Evolutionary conservation across 805 yeast genomes (phyloP), one percentile per base, ranked within the genome.

Genomic region (Candida ortonii): DNA sequence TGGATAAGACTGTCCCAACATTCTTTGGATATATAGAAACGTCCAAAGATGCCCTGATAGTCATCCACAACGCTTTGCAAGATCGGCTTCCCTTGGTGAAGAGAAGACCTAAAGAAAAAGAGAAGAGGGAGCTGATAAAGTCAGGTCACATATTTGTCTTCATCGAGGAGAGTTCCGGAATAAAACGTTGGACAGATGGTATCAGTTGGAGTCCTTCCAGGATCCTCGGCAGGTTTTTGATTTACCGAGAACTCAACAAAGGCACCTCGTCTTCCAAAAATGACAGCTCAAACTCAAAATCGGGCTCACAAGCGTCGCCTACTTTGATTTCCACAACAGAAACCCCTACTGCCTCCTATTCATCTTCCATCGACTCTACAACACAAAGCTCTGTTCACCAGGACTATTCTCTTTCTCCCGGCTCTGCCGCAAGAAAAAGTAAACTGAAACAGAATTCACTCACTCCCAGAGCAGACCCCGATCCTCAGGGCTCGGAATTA

Each of bases 181-280:
- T 89, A 41, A 84, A 84, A 55, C 69, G 97, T 39, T 89, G 97
- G 97, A 89, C 97, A 1, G 97, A 89, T 53, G 96, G 96, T n/a
- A 75, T 85, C 10, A 68, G 89, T 10, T 89, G 97, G 97, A 78
- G 89, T 2, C 96, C 97, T 0, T 82, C 94, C 2, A 68, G 97
- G 30, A 87, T 89, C 24, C 68, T 87, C 17, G 95, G 95, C 5
- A 69, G 93, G 39, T 89, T 89, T 49, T 64, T 89, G 21, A 80
- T 89, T 8, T 89, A 89, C 58, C 73, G 95, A 17, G 94, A 88
- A 54, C 56, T 76, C 22, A 75, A 73, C 42, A 62, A 64, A 24
- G 49, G 49, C 43, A 67, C 73, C 1, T 46, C 65, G 10, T 53
- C 55, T 21, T 70, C 27, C 8, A 16, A 22, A 6, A 29, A 14